Evolutionary conservation across 2,329 filamentous ascomycete species (phyloP), one percentile per base, ranked within the genome.

Genomic region (Botrytis cinerea): DNA sequence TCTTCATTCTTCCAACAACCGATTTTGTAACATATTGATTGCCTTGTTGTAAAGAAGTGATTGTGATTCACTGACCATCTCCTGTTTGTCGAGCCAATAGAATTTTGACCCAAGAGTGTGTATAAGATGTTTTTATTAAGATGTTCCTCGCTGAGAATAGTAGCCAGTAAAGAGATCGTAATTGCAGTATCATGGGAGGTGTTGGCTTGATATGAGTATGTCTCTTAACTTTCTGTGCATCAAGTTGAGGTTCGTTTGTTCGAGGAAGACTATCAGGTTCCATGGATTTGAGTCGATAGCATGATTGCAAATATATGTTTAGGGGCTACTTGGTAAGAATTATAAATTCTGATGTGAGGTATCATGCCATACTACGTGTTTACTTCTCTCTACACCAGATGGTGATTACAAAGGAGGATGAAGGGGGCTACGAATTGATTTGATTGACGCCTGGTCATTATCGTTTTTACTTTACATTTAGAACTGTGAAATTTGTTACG

Each of bases 61-160:
- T 28, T 3, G 14, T 32, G 6, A 8, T 57, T 57, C 0, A 9
- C 2, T 28, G n/a, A 28, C 6, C 6, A n/a, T n/a, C 4, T 2
- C 2, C n/a, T 10, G n/a, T 18, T 12, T 57, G 14, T 6, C 2
- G 7, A 28, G 4, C 3, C 0, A 28, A 57, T 18, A 48, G n/a
- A 6, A 18, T 18, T 54, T 28, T 6, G 16, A 18, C 3, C 0
- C 16, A 57, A 28, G n/a, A 57, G 51, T 10, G 28, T 57, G 14
- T 10, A 57, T 57, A 14, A 18, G 8, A 32, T 28, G 4, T 28
- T 18, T 6, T 18, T 57, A 18, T 18, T 57, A 14, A 57, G 7
- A 57, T 28, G 2, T 0, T 9, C 5, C n/a, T 28, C n/a, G 14
- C 2, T 57, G n/a, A 0, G 16, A 54, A 54, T 28, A 1, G 3